Evolutionary conservation across 441 rosid genomes (phyloP), one percentile per base, ranked within the genome.

Genomic region (Gossypium gossypioides): DNA sequence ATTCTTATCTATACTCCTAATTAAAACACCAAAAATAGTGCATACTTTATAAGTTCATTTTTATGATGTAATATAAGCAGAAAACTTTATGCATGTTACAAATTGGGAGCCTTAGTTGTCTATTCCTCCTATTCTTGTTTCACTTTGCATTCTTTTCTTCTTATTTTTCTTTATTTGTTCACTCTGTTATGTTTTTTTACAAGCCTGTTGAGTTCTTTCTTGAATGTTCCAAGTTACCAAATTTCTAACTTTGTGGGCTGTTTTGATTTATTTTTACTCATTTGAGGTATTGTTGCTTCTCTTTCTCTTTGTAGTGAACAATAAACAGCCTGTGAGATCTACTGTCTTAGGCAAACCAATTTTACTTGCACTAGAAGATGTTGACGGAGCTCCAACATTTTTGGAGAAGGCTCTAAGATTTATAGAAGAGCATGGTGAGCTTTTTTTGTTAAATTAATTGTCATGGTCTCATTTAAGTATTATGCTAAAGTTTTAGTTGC

Each of bases 371-470:
- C 74, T 96, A 58, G 98, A 96, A 86, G 98, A 96, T 80, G 94
- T 87, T 73, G 99, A 96, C 76, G 99, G 98, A 74, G 75, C 89
- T 82, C 99, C 98, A 34, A 91, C 99, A 56, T 96, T 96, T 84
- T 81, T 96, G 32, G 32, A 27, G 81, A 96, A 96, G 82, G 96
- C 98, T 76, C 92, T 96, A 61, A 86, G 85, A 77, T 96, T 87
- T 79, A 81, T 93, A 72, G 99, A 96, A 86, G 89, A 87, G 75
- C 79, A 93, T 68, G 99, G 99, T 93, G 83, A 77, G 93, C 81
- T 79, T 73, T 56, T 59, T 52, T 32, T 59, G 48, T 24, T 51
- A 46, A 2, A 9, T 68, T 19, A 50, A 21, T 72, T 61, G 46
- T 50, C 52, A 59, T 32, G n/a, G 51, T 72, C 59, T 60, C 60